Evolutionary conservation across 1,284 basidiomycete species (phyloP), one percentile per base, ranked within the genome.

Genomic region (Peniophora sp.): DNA sequence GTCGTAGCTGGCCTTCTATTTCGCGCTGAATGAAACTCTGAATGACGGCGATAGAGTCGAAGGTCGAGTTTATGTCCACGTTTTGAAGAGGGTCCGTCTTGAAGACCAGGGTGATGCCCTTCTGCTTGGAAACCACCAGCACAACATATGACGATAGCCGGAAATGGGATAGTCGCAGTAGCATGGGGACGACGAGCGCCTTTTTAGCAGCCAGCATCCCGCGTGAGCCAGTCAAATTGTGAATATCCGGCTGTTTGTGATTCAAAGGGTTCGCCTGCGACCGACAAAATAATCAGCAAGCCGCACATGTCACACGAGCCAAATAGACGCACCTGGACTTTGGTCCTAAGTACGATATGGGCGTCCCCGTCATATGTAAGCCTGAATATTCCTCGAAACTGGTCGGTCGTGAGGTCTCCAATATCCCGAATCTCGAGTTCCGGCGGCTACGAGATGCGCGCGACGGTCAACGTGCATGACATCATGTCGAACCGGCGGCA

Each of bases 21-120:
- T 99, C 96, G 53, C 84, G 81, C 65, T 97, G 95, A 50, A 97
- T 92, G 68, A 95, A 97, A 51, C 92, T 94, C 62, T 97, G 92
- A 51, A 99, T 97, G 55, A 97, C 94, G 47, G 92, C 93, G 55
- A 99, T 96, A 15, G 91, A 94, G 69, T 99, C 97, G 63, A 99
- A 99, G 0, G 96, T 98, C 62, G 88, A 92, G 65, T 88, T 92
- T 61, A 99, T 98, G 63, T 98, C 91, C 50, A 99, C 93, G 60
- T 94, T 93, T 68, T 99, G 95, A 18, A 99, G 79, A 0, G 97
- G 97, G 68, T 99, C 97, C 51, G 97, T 99, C 72, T 99, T 99
- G 84, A 99, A 99, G 22, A 99, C 97, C 45, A 99, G 82, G 0
- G 97, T 99, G 65, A 99, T 97, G 47, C 97, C 97, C 63, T 98